Base-by-base conservation (phyloP, 2,329 filamentous ascomycete species). In the Nemania bipapillata region DNA sequence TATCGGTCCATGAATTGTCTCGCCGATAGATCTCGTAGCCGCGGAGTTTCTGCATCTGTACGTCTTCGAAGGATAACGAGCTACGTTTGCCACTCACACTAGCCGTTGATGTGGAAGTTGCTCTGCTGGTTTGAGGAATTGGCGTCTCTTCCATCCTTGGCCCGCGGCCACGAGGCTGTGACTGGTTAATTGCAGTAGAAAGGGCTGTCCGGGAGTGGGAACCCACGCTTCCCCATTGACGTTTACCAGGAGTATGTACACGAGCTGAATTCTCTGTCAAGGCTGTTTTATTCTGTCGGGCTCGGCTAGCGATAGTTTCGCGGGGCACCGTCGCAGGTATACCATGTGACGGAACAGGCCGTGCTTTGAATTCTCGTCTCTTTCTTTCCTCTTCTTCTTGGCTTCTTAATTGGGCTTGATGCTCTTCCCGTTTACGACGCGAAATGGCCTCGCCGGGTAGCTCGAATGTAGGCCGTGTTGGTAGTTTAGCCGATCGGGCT, bases 291-390 rank as follows among this genome's bases (percentile, higher is more conserved):
- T 78, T 83, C 72, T 85, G 85, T 35, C 87, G 84, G 49, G 84
- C 86, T 40, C 85, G 85, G 77, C 88, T 90, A 45, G 88, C 80
- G 71, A 84, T 77, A 11, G 87, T 90, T 54, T 88, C 87, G 28
- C 88, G 86, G 45, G 87, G 86, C 4, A 82, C 70, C 5, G 82
- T 77, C 53, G 79, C 78, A 1, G 81, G 79, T 8, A 78, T 79
- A 20, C 82, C 75, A 63, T 81, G 85, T 61, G 81, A 79, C 49
- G 85, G 84, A 42, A 87, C 76, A 20, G 89, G 88, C 40, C 84
- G 84, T 5, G 88, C 89, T 77, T 89, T 91, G 81, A 90, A 90
- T 74, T 90, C 87, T 63, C 88, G 86, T 63, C 85, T 84, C 77
- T 83, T 87, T 26, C 82, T 84, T 68, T 88, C 86, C 72, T 89